Percentiles rank a stretch among this genome's conserved stretches.
phyloP scores from a whole-genome alignment of 2,329 filamentous ascomycete genomes.

The Aspergillus bombycis region DNA sequence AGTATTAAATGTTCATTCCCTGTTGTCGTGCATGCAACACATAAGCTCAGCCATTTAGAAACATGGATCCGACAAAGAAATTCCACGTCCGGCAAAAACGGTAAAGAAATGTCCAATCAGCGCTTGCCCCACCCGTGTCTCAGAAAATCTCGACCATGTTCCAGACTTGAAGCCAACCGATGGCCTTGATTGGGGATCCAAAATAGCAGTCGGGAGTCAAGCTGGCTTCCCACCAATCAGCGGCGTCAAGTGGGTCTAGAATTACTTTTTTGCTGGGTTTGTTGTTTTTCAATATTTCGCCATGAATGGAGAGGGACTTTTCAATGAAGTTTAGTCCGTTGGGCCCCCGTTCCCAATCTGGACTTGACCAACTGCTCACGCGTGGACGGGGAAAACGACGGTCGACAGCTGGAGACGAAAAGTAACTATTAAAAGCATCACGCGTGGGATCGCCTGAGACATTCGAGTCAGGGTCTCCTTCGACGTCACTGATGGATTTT shows the following conservation, averaged over 20 bases:
- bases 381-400: neutral
- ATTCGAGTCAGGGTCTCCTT: neutral
- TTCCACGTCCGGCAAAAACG: neutral
- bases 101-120: neutral
- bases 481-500: neutral
- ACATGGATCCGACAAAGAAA: neutral
- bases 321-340: neutral
- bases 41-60: neutral
- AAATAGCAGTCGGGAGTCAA: slow-evolving; percentile 16
- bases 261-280: slow-evolving; percentile 15
- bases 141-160: slow-evolving; percentile 16
- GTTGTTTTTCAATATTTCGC: neutral
- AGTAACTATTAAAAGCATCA: slow-evolving; percentile 3
- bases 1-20: no score
- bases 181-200: slow-evolving; percentile 15
- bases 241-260: neutral
- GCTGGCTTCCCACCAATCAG: slow-evolving; percentile 5
- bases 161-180: slow-evolving; percentile 14
- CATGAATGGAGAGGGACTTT: neutral
- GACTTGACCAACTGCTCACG: neutral
- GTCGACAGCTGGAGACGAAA: no score
- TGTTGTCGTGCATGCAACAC: neutral
- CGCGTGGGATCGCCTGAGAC: neutral
- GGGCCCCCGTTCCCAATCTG: neutral
- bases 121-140: slow-evolving; percentile 7